Evolutionary conservation across 2,329 filamentous ascomycete species (phyloP), one percentile per base, ranked within the genome.

Genomic region (Tolypocladium capitatum): DNA sequence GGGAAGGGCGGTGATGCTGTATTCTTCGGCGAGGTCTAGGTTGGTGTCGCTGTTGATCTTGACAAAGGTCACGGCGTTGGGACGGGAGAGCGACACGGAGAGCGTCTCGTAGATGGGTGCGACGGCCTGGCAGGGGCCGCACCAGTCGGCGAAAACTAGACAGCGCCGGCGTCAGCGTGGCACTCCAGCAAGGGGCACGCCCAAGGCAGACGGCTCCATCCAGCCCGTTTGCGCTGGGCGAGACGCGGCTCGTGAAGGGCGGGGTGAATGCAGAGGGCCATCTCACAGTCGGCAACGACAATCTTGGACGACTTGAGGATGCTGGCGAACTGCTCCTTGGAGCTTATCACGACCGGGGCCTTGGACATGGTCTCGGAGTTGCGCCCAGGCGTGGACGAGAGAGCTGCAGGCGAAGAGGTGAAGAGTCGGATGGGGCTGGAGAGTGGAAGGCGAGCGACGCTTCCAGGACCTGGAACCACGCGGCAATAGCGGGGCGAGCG

Each of bases 61-160:
- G 63, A 81, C 80, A 64, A 97, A 96, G 32, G 83, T 86, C 57
- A 95, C 82, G 54, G 76, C 71, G 56, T 82, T 80, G 16, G 83
- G 77, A 46, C 81, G 77, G 18, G 86, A 84, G 42, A 94, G 75
- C 52, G 81, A 75, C 41, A 68, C 63, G 31, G 89, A 81, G 44
- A 96, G 77, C 62, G 82, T 71, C 59, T 92, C 86, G 70, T 87
- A 96, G 52, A 89, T 67, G 18, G 90, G 87, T 6, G 84, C 85
- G 55, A 97, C 89, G 54, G 79, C 74, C 58, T 87, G 85, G 76
- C 89, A 94, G 60, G 88, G 85, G 32, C 72, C 82, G 61, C 86
- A 94, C 83, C 85, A 92, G 60, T 87, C 83, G 59, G 89, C 87
- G 60, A 86, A 91, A 74, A 96, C 88, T 94, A 56, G 55, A 51